A percentile compares a stretch with the other conserved stretches of the same genome.
Conservation (phyloP, 306 rosid genomes). For the Cicer bijugum region DNA sequence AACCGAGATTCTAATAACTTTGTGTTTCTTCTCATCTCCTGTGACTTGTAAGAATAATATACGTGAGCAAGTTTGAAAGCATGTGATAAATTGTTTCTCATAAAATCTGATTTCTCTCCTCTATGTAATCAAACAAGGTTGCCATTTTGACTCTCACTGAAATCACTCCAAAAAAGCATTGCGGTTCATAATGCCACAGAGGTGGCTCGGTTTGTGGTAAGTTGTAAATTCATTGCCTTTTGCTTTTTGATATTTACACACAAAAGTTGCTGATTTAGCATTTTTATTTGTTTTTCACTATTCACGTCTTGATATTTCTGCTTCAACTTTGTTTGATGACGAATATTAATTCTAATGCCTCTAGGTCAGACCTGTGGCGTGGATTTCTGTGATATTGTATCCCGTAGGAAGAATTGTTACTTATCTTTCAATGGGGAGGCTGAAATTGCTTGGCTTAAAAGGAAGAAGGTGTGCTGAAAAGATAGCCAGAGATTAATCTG, state of each 20-base stretch:
- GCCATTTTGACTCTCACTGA: slow-evolving; percentile 97
- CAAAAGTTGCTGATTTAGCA: slow-evolving; percentile 20
- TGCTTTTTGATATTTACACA: slow-evolving; percentile 18
- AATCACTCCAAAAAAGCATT: slow-evolving; percentile 95
- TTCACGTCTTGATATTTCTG: slow-evolving; percentile 23
- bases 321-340: slow-evolving; percentile 42
- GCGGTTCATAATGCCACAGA: slow-evolving; percentile 98
- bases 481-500: slow-evolving; percentile 37
- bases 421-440: slow-evolving; percentile 95
- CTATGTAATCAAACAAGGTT: slow-evolving; percentile 63
- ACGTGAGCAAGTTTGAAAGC: slow-evolving; percentile 8
- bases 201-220: slow-evolving; percentile 97
- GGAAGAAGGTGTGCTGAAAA: slow-evolving; percentile 79
- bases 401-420: slow-evolving; percentile 96
- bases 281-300: slow-evolving; percentile 36
- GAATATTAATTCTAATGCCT: slow-evolving; percentile 48
- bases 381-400: slow-evolving; percentile 92
- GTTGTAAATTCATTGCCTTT: slow-evolving; percentile 42
- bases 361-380: slow-evolving; percentile 99
- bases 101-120: slow-evolving; percentile 36
- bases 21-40: slow-evolving; percentile 24
- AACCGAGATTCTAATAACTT: neutral
- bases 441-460: slow-evolving; percentile 89
- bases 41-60: neutral
- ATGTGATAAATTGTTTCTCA: neutral